A percentile compares a stretch with the other conserved stretches of the same genome.
Evolutionary conservation across 768 basidiomycete genomes (phyloP).

Genomic region (Pholiota conissans): DNA sequence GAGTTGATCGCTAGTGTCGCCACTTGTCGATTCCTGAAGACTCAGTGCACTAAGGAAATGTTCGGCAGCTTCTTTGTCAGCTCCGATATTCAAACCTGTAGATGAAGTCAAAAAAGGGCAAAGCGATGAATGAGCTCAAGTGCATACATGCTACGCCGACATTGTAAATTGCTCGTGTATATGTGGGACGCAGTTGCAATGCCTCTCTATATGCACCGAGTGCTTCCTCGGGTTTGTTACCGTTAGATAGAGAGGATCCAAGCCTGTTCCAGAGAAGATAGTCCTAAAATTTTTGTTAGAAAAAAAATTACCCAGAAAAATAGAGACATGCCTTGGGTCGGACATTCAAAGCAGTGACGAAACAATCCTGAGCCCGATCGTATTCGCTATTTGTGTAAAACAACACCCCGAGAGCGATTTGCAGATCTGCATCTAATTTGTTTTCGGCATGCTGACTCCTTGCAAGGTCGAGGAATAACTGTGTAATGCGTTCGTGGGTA

Average conservation of each 20-base stretch:
- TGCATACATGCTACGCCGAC: constrained; percentile 94
- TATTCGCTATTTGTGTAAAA: constrained; percentile 90
- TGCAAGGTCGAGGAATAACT: constrained; percentile 81
- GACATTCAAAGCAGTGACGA: constrained; percentile 79
- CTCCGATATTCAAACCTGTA: constrained; percentile 92
- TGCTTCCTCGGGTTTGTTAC: constrained; percentile 92
- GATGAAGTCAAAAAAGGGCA: constrained; percentile 6
- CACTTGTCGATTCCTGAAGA: constrained; percentile 70
- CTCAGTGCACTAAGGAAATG: constrained; percentile 87
- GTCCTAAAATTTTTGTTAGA: constrained; percentile 50
- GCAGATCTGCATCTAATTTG: constrained; percentile 83
- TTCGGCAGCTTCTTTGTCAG: constrained; percentile 93
- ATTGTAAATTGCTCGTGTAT: constrained; percentile 96
- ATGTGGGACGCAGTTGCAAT: constrained; percentile 86
- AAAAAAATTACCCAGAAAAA: background rate
- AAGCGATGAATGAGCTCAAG: background rate
- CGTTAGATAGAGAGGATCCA: constrained; percentile 93
- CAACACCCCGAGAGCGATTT: constrained; percentile 89
- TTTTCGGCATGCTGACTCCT: constrained; percentile 77
- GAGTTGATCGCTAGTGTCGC: constrained; percentile 77
- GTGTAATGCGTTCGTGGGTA: constrained; percentile 74
- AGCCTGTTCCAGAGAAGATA: constrained; percentile 95
- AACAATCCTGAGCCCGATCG: constrained; percentile 91
- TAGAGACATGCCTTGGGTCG: constrained; percentile 55
- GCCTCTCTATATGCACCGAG: constrained; percentile 89